Evolutionary conservation across 805 yeast species (phyloP), one percentile per base, ranked within the genome.

Genomic region (Teunomyces tritomae): DNA sequence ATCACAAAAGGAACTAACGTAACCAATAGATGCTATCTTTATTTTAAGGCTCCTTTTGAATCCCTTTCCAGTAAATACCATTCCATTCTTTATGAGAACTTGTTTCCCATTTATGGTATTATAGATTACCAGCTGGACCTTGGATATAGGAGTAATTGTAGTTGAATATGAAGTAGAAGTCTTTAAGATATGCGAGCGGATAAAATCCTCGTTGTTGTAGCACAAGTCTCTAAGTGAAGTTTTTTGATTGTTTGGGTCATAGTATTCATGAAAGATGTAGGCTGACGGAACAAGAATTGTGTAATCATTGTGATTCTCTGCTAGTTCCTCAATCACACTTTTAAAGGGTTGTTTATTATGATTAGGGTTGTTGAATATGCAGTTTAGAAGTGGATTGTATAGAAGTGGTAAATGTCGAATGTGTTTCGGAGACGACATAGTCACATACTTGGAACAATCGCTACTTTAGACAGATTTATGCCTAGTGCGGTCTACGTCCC

Each of bases 231-330:
- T 61, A 46, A 81, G 72, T 2, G 73, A 58, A 1, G 62, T 45
- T 8, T 73, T 63, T 17, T 54, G 52, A 3, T 62, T 49, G 5
- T 58, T 46, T 11, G 70, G 65, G 49, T 72, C 75, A 34, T 55
- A 57, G 41, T 55, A 54, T 17, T 65, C 61, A 33, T 64, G 62
- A 10, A 86, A 66, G 2, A 76, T 63, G 26, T 64, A 59, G 0
- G 85, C 67, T 4, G 82, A 79, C 0, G 96, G 96, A 1, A 85
- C 82, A n/a, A 87, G 59, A 10, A 87, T 59, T 2, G 82, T 72
- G 59, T 75, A 82, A n/a, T 76, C 77, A 14, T 71, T 73, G 33
- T 84, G 80, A 50, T 63, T 65, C 37, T 57, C 62, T 2, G 71
- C 56, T 20, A 85, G 57, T 43, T 63, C 73, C 3, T 64, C 59